Percentiles rank a stretch among this genome's conserved stretches.
Evolutionary conservation across 176 grass and related monocot species (phyloP).

Genomic region (Luzula sylvatica): DNA sequence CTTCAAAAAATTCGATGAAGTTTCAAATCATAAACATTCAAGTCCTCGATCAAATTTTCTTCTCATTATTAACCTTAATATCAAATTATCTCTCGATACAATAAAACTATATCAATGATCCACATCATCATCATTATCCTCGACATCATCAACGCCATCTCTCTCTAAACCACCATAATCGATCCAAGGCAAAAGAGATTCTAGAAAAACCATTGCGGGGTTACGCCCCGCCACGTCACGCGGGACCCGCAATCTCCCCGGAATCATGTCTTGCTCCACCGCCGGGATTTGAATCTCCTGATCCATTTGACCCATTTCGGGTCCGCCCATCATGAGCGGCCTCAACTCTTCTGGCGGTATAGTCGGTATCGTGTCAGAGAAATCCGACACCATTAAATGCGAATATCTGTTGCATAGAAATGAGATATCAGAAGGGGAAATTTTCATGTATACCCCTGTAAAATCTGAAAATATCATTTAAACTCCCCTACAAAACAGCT

Average conservation of each 20-base stretch:
- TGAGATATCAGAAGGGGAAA: constrained; percentile 13
- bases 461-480: no score
- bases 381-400: constrained; percentile 93
- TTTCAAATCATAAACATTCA: not conserved
- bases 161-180: constrained; percentile 44
- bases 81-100: no score
- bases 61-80: no score
- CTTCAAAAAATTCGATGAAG: no score
- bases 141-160: constrained; percentile 2
- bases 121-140: not conserved
- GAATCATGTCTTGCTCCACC: constrained; percentile 35
- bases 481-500: not conserved
- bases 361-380: constrained; percentile 72
- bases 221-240: constrained; percentile 69
- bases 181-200: constrained; percentile 85
- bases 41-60: no score
- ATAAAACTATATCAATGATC: no score
- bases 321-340: constrained; percentile 57
- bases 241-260: constrained; percentile 36
- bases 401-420: constrained; percentile 62
- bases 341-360: constrained; percentile 84
- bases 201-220: constrained; percentile 57
- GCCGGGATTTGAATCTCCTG: constrained; percentile 37
- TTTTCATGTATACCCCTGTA: no score
- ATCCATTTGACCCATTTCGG: constrained; percentile 26